Evolutionary conservation across 2,329 filamentous ascomycete genomes (phyloP), one percentile per base, ranked within the genome.

Genomic region (Xylariaceae sp.): DNA sequence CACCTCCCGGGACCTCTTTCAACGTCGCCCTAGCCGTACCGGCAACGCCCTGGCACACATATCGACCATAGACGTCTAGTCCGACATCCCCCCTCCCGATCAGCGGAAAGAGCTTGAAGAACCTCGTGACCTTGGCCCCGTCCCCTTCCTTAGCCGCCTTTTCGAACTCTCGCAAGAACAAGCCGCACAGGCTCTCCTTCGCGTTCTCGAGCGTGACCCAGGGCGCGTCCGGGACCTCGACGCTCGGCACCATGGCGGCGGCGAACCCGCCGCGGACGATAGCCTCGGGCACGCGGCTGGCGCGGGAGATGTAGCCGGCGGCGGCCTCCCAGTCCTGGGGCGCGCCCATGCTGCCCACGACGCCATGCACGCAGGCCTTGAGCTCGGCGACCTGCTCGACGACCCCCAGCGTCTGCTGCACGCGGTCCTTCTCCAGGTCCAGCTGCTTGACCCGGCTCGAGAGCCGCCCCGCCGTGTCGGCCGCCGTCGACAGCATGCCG

Each of bases 241-340:
- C 90, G 1, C 91, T 98, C 0, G 95, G 95, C 7, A 99, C 95
- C 70, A 96, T 93, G 62, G 91, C 86, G 37, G 93, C 89, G 0
- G 95, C 93, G 71, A 99, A 99, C 16, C 86, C 84, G 21, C 95
- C 91, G 63, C 89, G 83, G 48, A 93, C 81, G 48, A 99, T 93
- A 1, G 89, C 81, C 48, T 87, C 82, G 0, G 93, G 93, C 12
- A 99, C 87, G 64, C 89, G 87, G 57, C 87, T 87, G 6, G 95
- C 93, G 44, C 93, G 85, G 61, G 89, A 86, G 56, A 99, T 82
- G 73, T 98, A 98, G 45, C 84, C 89, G 1, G 95, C 95, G 2
- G 95, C 95, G 2, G 91, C 95, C 74, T 99, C 95, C 95, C 95
- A 99, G 77, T 99, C 95, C 74, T 99, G 95, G 42, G 95, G 91